Evolutionary conservation across 2,329 filamentous ascomycete species (phyloP).

Genomic region (Ascosphaera aggregata): DNA sequence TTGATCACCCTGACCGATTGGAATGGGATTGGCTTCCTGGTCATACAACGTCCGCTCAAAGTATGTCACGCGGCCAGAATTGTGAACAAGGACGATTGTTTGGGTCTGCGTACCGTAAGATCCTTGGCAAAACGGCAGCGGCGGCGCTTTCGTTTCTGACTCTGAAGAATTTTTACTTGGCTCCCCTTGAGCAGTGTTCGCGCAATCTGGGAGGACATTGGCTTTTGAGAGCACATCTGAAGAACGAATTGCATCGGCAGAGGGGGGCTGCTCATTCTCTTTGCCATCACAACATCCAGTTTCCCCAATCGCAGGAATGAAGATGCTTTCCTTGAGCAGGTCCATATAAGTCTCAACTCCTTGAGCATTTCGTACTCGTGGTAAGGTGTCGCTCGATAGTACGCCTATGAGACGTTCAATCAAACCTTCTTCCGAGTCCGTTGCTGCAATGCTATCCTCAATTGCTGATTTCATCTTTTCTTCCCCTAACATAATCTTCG

Average conservation of each 20-base stretch:
- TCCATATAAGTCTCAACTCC: constrained; percentile 31
- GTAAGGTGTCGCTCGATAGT: constrained; percentile 31
- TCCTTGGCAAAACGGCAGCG: constrained; percentile 19
- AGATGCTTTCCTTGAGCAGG: constrained; percentile 35
- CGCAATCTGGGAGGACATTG: constrained; percentile 4
- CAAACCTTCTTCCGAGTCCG: constrained; percentile 25
- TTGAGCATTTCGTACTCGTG: constrained; percentile 24
- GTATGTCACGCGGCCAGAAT: constrained; percentile 32
- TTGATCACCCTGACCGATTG: constrained; percentile 23
- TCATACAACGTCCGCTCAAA: constrained; percentile 39
- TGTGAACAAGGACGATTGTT: constrained; percentile 33
- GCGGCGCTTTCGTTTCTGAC: constrained; percentile 6
- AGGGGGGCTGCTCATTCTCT: constrained; percentile 5
- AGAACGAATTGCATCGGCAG: constrained; percentile 16
- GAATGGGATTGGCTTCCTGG: constrained; percentile 23
- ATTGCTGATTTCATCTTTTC: constrained; percentile 27
- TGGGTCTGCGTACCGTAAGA: constrained; percentile 43
- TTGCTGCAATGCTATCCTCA: constrained; percentile 17
- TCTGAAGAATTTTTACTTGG: constrained; percentile 4
- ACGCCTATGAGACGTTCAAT: constrained; percentile 28
- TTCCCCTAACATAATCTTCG: constrained; percentile 36
- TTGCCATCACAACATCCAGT: constrained; percentile 1
- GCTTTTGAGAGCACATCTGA: constrained; percentile 10
- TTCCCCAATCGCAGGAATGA: constrained; percentile 32
- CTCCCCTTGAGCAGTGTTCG: constrained; percentile 7